These are phyloP conservation scores for Collybiopsis confluens DNA, from an alignment of 768 basidiomycete genomes.

Conservation along the genomic window DNA sequence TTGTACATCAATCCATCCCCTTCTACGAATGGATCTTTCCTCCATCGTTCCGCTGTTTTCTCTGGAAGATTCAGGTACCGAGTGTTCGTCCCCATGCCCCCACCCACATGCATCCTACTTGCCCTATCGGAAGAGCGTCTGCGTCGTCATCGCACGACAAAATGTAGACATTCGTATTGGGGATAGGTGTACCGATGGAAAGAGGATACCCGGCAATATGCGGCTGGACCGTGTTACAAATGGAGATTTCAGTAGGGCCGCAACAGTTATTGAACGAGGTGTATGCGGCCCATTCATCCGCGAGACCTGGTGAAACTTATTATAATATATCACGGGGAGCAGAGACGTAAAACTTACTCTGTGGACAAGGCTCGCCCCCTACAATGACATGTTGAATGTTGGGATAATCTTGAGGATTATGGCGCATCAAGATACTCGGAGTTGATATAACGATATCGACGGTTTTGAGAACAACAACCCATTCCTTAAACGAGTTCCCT, in stretches of 20 bases:
- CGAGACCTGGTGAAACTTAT: conserved; percentile 30
- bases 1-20: conserved; percentile 41
- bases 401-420: conserved; percentile 49
- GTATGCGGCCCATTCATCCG: conserved; percentile 15
- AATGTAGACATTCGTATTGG: conserved; percentile 42
- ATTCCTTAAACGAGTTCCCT: conserved; percentile 46
- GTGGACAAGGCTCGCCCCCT: conserved; percentile 55
- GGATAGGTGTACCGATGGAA: conserved; percentile 38
- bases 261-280: conserved; percentile 28
- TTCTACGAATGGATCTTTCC: conserved; percentile 38
- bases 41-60: conserved; percentile 33
- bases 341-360: conserved; percentile 21
- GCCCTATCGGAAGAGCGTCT: conserved; percentile 31
- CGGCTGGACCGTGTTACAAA: conserved; percentile 41
- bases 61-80: conserved; percentile 26
- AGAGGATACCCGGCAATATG: conserved; percentile 30
- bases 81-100: conserved; percentile 28
- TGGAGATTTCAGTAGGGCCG: conserved; percentile 43
- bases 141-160: conserved; percentile 26
- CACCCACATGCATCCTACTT: conserved; percentile 46
- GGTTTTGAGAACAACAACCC: conserved; percentile 43
- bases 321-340: no score
- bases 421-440: conserved; percentile 44
- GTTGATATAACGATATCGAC: conserved; percentile 53
- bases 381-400: conserved; percentile 50